Evolutionary conservation across 495 filamentous ascomycete genomes (phyloP).

Genomic region (Aspergillus homomorphus): DNA sequence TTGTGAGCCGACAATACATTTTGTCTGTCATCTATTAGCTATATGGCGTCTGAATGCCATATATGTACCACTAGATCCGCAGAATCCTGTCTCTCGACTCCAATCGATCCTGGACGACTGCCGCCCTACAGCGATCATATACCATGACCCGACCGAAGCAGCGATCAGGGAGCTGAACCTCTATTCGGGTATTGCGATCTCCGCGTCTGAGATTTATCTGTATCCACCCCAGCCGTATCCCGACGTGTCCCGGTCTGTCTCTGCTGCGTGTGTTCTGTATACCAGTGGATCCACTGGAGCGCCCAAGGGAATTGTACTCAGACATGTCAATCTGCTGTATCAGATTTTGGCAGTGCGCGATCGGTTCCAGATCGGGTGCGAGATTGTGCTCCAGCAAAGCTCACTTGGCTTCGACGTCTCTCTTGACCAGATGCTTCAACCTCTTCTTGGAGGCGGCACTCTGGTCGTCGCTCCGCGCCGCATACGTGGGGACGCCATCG

Average conservation of each 20-base stretch:
- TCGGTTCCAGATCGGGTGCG: not conserved
- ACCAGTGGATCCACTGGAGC: slow-evolving; percentile 11
- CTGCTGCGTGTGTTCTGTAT: slow-evolving; percentile 14
- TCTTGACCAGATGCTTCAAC: slow-evolving; percentile 27
- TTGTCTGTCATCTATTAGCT: not conserved
- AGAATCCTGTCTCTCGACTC: not conserved
- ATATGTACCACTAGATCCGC: not conserved
- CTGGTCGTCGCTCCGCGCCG: slow-evolving; percentile 16
- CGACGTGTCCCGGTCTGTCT: not conserved
- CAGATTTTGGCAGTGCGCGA: not conserved
- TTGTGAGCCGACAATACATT: not conserved
- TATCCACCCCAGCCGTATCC: not conserved
- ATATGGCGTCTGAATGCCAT: not conserved
- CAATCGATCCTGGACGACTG: not conserved
- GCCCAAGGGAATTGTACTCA: slow-evolving; percentile 16
- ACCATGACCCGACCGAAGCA: not conserved
- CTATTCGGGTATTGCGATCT: not conserved
- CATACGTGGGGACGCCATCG: slow-evolving; percentile 21
- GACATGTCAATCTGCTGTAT: slow-evolving; percentile 5
- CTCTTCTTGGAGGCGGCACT: slow-evolving; percentile 26
- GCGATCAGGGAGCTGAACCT: not conserved
- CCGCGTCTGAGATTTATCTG: not conserved
- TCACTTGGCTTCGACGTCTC: slow-evolving; percentile 33
- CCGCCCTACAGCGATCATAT: not conserved
- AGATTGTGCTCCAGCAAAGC: slow-evolving; percentile 35